Percentiles rank a stretch among this genome's conserved stretches.
phyloP scores from a whole-genome alignment of 2,329 filamentous ascomycete genomes.

The Phialophora verrucosa region DNA sequence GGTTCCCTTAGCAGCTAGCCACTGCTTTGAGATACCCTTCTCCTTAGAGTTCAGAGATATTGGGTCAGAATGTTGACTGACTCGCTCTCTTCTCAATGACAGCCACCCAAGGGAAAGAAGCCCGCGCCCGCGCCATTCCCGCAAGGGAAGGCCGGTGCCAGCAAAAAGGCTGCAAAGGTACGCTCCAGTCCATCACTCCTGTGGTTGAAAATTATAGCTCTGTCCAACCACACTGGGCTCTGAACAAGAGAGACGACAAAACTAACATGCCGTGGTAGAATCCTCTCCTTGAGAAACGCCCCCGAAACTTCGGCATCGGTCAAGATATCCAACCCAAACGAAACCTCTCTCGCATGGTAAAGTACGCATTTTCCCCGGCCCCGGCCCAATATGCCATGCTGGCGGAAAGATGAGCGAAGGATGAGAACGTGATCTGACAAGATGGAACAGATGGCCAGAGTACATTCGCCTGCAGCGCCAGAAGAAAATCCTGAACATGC shows the following conservation, averaged over 20 bases:
- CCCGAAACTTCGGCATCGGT: conserved; percentile 97
- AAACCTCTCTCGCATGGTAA: conserved; percentile 97
- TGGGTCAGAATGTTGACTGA: conserved; percentile 78
- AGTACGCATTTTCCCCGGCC: conserved; percentile 50
- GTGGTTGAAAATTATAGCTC: background rate
- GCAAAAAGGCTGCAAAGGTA: conserved; percentile 97
- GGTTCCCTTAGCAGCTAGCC: conserved; percentile 16
- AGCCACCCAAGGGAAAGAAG: conserved; percentile 99
- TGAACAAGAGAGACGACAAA: background rate
- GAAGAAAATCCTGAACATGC: conserved; percentile 95
- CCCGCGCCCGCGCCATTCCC: conserved; percentile 96
- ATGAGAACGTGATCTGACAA: conserved; percentile 4
- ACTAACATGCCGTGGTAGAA: conserved; percentile 65
- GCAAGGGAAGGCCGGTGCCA: conserved; percentile 81
- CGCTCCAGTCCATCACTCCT: conserved; percentile 26
- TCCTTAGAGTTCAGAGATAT: conserved; percentile 84
- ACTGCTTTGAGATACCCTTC: conserved; percentile 19
- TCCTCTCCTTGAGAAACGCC: conserved; percentile 97
- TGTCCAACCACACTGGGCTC: background rate
- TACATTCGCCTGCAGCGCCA: conserved; percentile 97
- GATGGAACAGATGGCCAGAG: conserved; percentile 76
- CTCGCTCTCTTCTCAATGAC: conserved; percentile 99
- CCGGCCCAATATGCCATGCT: too few relatives aligned
- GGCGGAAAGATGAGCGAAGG: background rate
- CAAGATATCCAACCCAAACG: conserved; percentile 97